Evolutionary conservation across 2,329 filamentous ascomycete genomes (phyloP).

Genomic region (Cladophialophora immunda): DNA sequence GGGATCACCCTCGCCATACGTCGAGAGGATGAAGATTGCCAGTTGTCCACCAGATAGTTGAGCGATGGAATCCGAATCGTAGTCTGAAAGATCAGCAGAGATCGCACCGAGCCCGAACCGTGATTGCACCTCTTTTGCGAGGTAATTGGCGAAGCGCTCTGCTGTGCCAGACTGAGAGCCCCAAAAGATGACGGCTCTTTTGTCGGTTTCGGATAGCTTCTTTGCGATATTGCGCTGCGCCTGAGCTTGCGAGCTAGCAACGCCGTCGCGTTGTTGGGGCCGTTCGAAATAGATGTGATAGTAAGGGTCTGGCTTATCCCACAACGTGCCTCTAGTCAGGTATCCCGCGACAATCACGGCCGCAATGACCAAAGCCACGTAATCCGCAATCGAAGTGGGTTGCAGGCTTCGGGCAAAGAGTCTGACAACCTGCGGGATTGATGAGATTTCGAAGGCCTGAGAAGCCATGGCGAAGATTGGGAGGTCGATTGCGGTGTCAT

Average conservation of each 20-base stretch:
- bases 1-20: slow-evolving; percentile 94
- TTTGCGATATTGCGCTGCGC: slow-evolving; percentile 54
- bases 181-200: slow-evolving; percentile 66
- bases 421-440: neutral
- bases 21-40: slow-evolving; percentile 88
- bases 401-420: neutral
- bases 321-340: slow-evolving; percentile 54
- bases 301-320: slow-evolving; percentile 62
- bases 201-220: slow-evolving; percentile 44
- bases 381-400: slow-evolving; percentile 51
- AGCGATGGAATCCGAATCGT: slow-evolving; percentile 87
- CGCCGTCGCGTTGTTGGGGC: slow-evolving; percentile 54
- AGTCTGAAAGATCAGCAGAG: slow-evolving; percentile 92
- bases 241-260: slow-evolving; percentile 35
- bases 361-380: slow-evolving; percentile 48
- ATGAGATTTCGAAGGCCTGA: neutral
- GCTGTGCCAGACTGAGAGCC: slow-evolving; percentile 41
- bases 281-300: slow-evolving; percentile 59
- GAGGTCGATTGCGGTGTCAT: neutral
- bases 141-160: slow-evolving; percentile 36
- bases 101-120: slow-evolving; percentile 93
- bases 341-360: slow-evolving; percentile 51
- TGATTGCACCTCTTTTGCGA: slow-evolving; percentile 34
- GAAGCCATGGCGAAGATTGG: neutral
- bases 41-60: slow-evolving; percentile 82